phyloP scores from a whole-genome alignment of 495 filamentous ascomycete genomes.

The Tetracladium marchalianum region DNA sequence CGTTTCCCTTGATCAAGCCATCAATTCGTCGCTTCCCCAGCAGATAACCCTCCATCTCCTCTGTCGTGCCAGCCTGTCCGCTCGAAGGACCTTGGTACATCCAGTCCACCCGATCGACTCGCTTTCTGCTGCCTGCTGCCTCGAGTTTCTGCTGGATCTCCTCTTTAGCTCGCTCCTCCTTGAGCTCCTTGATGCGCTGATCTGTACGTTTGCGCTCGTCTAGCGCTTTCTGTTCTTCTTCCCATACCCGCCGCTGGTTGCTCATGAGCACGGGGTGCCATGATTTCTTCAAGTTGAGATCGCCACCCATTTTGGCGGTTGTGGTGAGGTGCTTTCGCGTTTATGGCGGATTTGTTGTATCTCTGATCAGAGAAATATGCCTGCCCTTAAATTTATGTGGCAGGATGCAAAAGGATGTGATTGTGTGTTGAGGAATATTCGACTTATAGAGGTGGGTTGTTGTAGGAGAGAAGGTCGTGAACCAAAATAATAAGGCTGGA shows the following conservation, averaged over 20 bases:
- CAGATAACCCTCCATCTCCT: constrained; percentile 90
- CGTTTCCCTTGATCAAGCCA: constrained; percentile 74
- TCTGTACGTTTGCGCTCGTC: constrained; percentile 90
- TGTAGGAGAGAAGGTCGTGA: too few relatives aligned
- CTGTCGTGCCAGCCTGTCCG: constrained; percentile 69
- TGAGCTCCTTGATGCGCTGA: constrained; percentile 75
- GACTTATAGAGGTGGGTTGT: too few relatives aligned
- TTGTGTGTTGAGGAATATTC: too few relatives aligned
- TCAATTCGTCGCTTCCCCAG: constrained; percentile 89
- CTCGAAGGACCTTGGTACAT: constrained; percentile 88
- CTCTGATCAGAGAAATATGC: neutral
- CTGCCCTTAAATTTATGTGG: too few relatives aligned
- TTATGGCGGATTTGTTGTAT: neutral
- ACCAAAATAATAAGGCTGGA: constrained; percentile 1
- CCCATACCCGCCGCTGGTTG: constrained; percentile 78
- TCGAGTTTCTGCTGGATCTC: constrained; percentile 88
- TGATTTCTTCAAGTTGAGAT: constrained; percentile 95
- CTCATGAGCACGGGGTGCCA: constrained; percentile 81
- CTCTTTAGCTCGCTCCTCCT: constrained; percentile 87
- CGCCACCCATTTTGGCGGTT: constrained; percentile 65
- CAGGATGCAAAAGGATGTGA: too few relatives aligned
- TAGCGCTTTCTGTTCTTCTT: constrained; percentile 84
- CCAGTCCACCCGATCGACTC: constrained; percentile 81
- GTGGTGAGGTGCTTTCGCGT: neutral
- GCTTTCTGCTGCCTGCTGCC: constrained; percentile 69